Base-by-base conservation (phyloP, 2,329 filamentous ascomycete species). In the Parastagonospora nodorum region DNA sequence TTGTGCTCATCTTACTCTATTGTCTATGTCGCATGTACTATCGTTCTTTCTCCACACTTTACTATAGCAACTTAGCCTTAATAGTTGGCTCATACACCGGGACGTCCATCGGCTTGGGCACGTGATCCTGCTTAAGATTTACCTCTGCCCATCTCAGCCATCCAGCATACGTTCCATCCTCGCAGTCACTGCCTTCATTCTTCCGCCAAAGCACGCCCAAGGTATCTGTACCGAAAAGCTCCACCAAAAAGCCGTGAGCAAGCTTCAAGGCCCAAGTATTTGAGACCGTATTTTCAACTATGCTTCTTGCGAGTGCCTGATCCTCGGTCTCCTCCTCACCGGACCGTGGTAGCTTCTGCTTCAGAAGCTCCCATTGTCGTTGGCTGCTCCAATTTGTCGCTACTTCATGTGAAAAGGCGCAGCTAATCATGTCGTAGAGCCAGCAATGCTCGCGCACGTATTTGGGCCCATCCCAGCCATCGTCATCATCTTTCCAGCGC, bases 221-320 rank as follows among this genome's bases (percentile, higher is more conserved):
- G 1, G 82, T 84, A 14, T 76, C 71, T 1, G 45, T 55, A 4
- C 78, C 77, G 24, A 77, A 66, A 0, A 84, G 75, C 31, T 76
- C 72, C 8, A 83, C 40, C 19, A 83, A 83, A 19, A 84, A 58
- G 0, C 82, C 82, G 55, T 83, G 81, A 0, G 80, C 80, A 7
- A 85, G 66, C 67, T 84, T 84, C 64, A 84, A 80, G 1, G 76
- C 78, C 62, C 82, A 84, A 54, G 80, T 82, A 50, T 66, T 72
- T 11, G 57, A 63, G n/a, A 84, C 63, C 50, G 78, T 80, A 1
- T 60, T 73, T 62, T 84, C 78, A 1, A 85, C 80, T 43, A 84
- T 79, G 53, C 76, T 68, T 29, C 79, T 72, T 0, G 82, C 82
- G 36, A 73, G 56, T 16, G 57, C 69, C 64, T 85, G 82, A 35